Evolutionary conservation across 768 basidiomycete species (phyloP).

Genomic region (Auricularia heimuer): DNA sequence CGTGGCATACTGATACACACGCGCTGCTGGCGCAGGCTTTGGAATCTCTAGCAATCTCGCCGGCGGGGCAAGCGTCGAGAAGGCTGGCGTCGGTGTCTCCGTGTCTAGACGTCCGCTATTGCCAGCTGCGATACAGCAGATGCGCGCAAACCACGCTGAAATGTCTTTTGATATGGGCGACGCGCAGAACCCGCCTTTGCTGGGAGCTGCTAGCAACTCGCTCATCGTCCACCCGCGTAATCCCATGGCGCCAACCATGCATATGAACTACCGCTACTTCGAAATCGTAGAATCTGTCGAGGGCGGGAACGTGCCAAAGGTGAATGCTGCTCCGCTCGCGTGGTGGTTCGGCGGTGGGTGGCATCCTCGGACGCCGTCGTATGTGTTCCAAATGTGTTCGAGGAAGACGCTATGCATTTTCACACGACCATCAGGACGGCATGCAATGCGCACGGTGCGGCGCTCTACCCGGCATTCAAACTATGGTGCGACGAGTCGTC

Average conservation of each 20-base stretch:
- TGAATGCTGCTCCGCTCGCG: conserved; percentile 50
- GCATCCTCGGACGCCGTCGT: conserved; percentile 81
- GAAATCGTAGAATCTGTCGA: conserved; percentile 59
- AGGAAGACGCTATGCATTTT: conserved; percentile 81
- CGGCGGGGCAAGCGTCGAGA: conserved; percentile 50
- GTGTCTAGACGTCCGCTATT: conserved; percentile 83
- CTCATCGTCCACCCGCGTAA: conserved; percentile 92
- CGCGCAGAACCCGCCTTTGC: conserved; percentile 70
- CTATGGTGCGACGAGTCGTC: conserved; percentile 96
- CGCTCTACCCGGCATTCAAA: conserved; percentile 74
- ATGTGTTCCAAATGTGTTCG: conserved; percentile 81
- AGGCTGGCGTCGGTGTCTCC: conserved; percentile 92
- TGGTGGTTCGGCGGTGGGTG: conserved; percentile 99
- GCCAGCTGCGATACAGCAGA: conserved; percentile 83
- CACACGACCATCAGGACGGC: conserved; percentile 67
- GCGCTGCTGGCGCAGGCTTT: conserved; percentile 23
- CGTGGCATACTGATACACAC: conserved; percentile 45
- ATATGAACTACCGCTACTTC: conserved; percentile 96
- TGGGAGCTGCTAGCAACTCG: conserved; percentile 75
- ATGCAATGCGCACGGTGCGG: conserved; percentile 60
- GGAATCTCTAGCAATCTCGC: conserved; percentile 22
- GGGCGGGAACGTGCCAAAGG: conserved; percentile 18
- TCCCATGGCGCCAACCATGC: conserved; percentile 87
- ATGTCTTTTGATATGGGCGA: conserved; percentile 31
- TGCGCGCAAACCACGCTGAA: conserved; percentile 83